Evolutionary conservation across 257 asterid genomes (phyloP).

Genomic region (Parsonsia alboflavescens): DNA sequence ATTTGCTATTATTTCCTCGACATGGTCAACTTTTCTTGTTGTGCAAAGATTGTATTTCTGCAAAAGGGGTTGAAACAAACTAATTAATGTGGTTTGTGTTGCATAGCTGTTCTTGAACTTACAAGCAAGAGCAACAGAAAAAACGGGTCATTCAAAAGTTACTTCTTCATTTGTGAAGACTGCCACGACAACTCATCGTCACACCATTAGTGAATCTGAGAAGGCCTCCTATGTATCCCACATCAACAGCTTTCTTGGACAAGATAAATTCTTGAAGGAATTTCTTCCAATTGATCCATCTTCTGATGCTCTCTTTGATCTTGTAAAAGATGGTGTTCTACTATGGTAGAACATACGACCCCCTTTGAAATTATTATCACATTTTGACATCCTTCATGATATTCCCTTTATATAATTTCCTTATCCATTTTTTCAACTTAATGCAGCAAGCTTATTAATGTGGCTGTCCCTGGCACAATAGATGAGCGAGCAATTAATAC

Average conservation of each 20-base stretch:
- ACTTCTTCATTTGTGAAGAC: conserved; percentile 80
- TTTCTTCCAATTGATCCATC: conserved; percentile 86
- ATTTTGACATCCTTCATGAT: not conserved
- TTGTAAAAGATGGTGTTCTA: conserved; percentile 90
- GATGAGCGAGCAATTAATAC: conserved; percentile 97
- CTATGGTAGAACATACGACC: conserved; percentile 47
- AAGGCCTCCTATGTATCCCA: conserved; percentile 65
- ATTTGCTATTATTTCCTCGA: not conserved
- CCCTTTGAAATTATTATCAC: not conserved
- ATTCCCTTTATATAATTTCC: not conserved
- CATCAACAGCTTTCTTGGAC: conserved; percentile 70
- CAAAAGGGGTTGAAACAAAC: not conserved
- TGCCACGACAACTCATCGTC: conserved; percentile 80
- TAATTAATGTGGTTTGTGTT: not conserved
- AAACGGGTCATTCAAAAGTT: conserved; percentile 45
- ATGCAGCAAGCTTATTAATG: conserved; percentile 90
- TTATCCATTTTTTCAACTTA: conserved; percentile 8
- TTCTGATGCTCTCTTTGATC: conserved; percentile 66
- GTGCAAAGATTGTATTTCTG: not conserved
- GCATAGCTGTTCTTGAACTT: conserved; percentile 60
- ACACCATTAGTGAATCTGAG: conserved; percentile 84
- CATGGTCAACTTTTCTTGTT: not conserved
- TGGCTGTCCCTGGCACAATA: conserved; percentile 91
- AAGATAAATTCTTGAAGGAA: conserved; percentile 62
- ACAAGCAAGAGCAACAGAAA: conserved; percentile 55